Evolutionary conservation across 176 grass and related monocot species (phyloP).

Genomic region (Poa pratensis): DNA sequence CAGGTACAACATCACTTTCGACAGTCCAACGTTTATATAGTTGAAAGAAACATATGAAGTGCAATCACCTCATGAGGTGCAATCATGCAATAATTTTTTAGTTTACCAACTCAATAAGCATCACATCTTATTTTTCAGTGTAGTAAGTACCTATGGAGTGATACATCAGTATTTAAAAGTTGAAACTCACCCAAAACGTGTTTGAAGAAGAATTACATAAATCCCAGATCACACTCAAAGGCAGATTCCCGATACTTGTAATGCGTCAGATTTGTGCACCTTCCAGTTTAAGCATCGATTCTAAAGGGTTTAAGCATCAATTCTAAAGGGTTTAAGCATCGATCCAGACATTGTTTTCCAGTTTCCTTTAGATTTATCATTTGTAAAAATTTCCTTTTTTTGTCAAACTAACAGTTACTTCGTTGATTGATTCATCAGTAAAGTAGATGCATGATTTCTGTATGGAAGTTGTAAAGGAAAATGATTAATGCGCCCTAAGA

Average conservation of each 20-base stretch:
- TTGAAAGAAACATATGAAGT: constrained; percentile 3
- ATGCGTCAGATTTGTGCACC: neutral
- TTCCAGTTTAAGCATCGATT: too few species aligned
- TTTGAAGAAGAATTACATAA: neutral
- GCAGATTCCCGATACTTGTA: neutral
- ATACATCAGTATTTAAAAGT: neutral
- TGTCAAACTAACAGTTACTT: neutral
- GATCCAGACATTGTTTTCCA: neutral
- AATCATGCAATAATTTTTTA: neutral
- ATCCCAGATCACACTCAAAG: neutral
- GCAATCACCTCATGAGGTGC: neutral
- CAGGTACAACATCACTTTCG: constrained; percentile 59
- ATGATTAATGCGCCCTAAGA: neutral
- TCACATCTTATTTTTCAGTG: neutral
- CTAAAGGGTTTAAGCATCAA: neutral
- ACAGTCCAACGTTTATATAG: constrained; percentile 11
- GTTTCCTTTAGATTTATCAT: neutral
- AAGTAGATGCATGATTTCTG: neutral
- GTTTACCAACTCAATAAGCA: constrained; percentile 13
- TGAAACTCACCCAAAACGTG: neutral
- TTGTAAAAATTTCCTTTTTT: neutral
- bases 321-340: neutral
- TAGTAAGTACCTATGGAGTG: neutral
- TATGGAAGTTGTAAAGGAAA: neutral
- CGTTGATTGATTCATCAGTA: neutral